Conservation (phyloP, 306 rosid species). For the Glycine latifolia region DNA sequence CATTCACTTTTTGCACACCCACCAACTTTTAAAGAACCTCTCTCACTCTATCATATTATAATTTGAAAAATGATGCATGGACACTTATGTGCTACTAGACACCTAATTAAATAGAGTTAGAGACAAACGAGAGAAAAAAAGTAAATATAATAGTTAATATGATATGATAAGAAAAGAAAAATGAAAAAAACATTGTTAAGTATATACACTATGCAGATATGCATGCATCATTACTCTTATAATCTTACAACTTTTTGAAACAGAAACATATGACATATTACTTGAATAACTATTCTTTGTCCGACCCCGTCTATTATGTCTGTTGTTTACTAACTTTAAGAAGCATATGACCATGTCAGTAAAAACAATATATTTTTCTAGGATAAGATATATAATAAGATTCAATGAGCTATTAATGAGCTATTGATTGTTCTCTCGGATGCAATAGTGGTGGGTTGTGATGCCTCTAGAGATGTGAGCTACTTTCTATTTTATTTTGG, state of each 20-base stretch:
- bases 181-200: too few species aligned
- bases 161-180: too few species aligned
- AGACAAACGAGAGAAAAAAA: neutral
- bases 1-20: neutral
- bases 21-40: slow-evolving; percentile 44
- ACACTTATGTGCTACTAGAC: neutral
- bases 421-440: slow-evolving; percentile 51
- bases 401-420: slow-evolving; percentile 56
- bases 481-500: slow-evolving; percentile 31
- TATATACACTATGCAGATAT: neutral
- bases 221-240: neutral
- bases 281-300: slow-evolving; percentile 48
- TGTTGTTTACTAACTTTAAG: slow-evolving; percentile 62
- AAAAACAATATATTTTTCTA: slow-evolving; percentile 51
- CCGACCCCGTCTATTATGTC: neutral
- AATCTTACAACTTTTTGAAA: slow-evolving; percentile 48
- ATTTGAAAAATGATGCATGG: neutral
- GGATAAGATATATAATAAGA: slow-evolving; percentile 51
- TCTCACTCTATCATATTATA: slow-evolving; percentile 19
- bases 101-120: neutral
- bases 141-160: neutral
- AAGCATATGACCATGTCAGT: slow-evolving; percentile 73
- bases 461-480: slow-evolving; percentile 57
- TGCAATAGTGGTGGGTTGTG: slow-evolving; percentile 38
- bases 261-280: slow-evolving; percentile 57